phyloP scores from a whole-genome alignment of 495 filamentous ascomycete species.

The Neurospora sublineolata region DNA sequence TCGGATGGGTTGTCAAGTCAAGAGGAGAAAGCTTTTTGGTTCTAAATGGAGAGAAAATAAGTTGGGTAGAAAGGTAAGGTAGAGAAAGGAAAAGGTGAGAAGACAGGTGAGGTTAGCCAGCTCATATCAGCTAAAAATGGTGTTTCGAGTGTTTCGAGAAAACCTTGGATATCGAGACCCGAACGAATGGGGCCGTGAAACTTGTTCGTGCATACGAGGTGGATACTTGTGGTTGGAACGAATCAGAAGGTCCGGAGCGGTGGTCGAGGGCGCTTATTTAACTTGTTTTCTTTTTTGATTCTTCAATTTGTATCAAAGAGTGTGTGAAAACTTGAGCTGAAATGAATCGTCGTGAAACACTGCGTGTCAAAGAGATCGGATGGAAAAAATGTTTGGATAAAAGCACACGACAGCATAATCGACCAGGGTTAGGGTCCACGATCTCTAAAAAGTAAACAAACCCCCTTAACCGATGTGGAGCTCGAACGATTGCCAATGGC shows the following conservation, averaged over 20 bases:
- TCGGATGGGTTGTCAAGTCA: too few species aligned
- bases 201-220: background rate
- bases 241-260: background rate
- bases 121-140: background rate
- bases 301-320: background rate
- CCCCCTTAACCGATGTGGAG: background rate
- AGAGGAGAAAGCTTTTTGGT: too few species aligned
- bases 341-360: background rate
- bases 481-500: background rate
- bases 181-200: background rate
- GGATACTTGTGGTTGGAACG: background rate
- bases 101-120: background rate
- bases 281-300: background rate
- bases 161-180: background rate
- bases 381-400: background rate
- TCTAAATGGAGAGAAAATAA: background rate
- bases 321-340: background rate
- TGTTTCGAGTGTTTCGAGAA: background rate
- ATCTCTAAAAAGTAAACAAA: background rate
- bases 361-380: background rate
- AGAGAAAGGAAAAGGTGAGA: background rate
- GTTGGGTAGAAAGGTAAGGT: background rate
- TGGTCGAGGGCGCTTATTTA: background rate
- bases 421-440: background rate
- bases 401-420: too few species aligned